Conservation (phyloP, 1,284 basidiomycete species). For the Cryptococcus floricola region DNA sequence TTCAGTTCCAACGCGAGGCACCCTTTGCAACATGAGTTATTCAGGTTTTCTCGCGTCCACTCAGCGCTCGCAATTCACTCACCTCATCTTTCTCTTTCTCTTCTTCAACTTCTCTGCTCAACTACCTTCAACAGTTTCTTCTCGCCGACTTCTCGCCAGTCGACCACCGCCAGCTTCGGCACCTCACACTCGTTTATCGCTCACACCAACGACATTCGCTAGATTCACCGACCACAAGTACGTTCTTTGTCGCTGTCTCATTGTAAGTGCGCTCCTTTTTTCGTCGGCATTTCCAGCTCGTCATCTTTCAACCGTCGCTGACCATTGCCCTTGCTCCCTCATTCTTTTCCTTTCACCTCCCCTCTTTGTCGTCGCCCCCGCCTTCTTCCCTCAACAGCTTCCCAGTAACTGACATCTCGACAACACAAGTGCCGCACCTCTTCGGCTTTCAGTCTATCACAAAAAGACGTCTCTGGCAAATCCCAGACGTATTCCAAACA, state of each 20-base stretch:
- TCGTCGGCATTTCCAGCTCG: neutral
- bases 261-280: neutral
- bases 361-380: neutral
- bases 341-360: neutral
- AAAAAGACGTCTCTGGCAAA: neutral
- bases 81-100: neutral
- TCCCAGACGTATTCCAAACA: neutral
- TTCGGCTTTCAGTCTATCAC: neutral
- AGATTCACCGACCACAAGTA: neutral
- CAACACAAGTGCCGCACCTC: conserved; percentile 2
- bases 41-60: neutral
- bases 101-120: no score
- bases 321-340: no score
- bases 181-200: neutral
- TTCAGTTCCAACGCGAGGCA: no score
- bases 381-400: no score
- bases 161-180: no score
- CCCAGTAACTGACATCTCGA: neutral
- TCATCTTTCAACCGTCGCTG: neutral
- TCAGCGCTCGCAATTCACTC: no score
- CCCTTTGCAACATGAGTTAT: neutral
- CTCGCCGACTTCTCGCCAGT: no score
- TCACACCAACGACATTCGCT: neutral
- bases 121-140: no score
- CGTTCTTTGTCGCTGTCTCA: neutral